Base-by-base conservation (phyloP, 371 early-diverging fungal species). In the Blakeslea trispora region DNA sequence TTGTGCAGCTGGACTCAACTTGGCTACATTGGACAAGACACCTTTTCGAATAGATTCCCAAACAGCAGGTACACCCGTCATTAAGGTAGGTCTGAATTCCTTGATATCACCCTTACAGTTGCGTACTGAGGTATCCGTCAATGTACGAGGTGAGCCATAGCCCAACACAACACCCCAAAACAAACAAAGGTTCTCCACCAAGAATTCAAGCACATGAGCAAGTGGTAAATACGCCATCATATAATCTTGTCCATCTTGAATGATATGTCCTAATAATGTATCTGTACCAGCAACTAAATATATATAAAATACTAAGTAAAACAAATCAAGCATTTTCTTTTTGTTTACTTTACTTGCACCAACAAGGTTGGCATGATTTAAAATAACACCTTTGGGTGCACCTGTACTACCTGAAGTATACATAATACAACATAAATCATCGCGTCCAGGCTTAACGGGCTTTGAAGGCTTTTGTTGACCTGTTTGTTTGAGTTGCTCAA, bases 151-250 rank as follows among this genome's bases (percentile, higher is more conserved):
- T 7, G 69, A 68, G 28, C 89, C 96, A 70, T 90, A 95, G 1
- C 91, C 92, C 17, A 95, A 69, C 7, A 70, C 61, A 31, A 81
- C 60, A 46, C 89, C 89, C 54, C 66, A 72, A 44, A 75, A 80
- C 5, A 90, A n/a, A 46, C 57, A 59, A 7, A 65, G 34, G 39
- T 56, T 64, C 57, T 89, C 86, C 32, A 88, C 87, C 24, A 86
- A 64, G 62, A 87, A 79, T 45, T 91, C 89, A 54, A 86, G 76
- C 0, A 84, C 85, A 74, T 96, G 95, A 19, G 93, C 91, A 1
- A 91, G 70, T 5, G 95, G 96, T 22, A 96, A 77, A 67, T 90
- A 92, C 10, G 89, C 89, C 53, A 93, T 71, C 57, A 92, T 77
- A 10, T 60, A 53, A 39, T 81, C 83, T 18, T 71, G 69, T 48